Percentiles rank a stretch among this genome's conserved stretches.
phyloP scores from a whole-genome alignment of 495 filamentous ascomycete genomes.

The Penicillium lagena region DNA sequence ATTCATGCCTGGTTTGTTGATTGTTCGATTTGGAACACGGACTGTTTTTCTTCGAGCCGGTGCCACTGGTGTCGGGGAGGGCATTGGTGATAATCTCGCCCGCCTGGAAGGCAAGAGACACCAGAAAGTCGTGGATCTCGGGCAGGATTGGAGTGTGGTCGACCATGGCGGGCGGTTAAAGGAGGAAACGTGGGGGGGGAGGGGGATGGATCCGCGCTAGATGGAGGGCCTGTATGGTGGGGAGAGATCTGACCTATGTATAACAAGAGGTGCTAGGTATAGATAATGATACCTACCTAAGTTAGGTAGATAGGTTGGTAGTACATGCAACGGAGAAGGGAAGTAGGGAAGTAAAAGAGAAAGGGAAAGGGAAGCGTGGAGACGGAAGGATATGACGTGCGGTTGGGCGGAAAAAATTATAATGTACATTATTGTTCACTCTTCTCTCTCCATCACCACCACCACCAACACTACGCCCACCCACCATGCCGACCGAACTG shows the following conservation, averaged over 20 bases:
- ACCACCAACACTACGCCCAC: neutral
- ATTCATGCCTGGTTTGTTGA: neutral
- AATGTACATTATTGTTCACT: conserved; percentile 1
- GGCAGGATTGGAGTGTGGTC: conserved; percentile 49
- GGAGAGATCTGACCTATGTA: too few relatives aligned
- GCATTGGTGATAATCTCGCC: conserved; percentile 77
- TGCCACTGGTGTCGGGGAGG: conserved; percentile 54
- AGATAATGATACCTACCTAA: neutral
- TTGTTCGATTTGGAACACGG: conserved; percentile 6
- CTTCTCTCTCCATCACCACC: neutral
- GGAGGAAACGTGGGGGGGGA: neutral
- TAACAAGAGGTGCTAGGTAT: neutral
- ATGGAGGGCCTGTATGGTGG: too few relatives aligned
- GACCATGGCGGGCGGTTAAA: conserved; percentile 5
- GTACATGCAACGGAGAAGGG: too few relatives aligned
- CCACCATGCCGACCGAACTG: conserved; percentile 64
- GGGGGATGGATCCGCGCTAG: too few relatives aligned
- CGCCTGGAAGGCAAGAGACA: conserved; percentile 68
- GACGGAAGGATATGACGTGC: too few relatives aligned
- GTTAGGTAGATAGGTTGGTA: too few relatives aligned
- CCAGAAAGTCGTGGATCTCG: conserved; percentile 73
- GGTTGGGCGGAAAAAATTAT: conserved; percentile 10
- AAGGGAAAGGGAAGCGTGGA: too few relatives aligned
- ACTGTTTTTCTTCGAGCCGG: conserved; percentile 85
- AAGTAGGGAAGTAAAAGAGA: too few relatives aligned